Evolutionary conservation across 2,329 filamentous ascomycete species (phyloP), one percentile per base, ranked within the genome.

Genomic region (Stylonectria norvegica): DNA sequence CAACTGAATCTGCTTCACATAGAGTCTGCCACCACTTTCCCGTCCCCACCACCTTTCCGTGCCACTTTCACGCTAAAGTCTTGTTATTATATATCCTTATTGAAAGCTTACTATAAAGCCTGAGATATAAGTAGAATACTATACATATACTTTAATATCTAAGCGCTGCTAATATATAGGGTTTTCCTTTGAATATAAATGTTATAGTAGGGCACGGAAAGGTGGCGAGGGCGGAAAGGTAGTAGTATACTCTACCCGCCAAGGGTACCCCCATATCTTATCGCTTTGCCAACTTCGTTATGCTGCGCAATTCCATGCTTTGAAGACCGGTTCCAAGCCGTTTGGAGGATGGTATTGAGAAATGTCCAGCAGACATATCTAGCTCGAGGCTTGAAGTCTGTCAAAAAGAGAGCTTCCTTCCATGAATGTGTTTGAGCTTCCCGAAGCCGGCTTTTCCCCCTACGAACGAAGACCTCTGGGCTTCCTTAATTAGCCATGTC

Each of bases 291-390:
- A 2, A 38, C 29, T 15, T 37, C 39, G 2, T 17, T 15, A 8
- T 29, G n/a, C 12, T 37, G 29, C 1, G 32, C 14, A 18, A 25
- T 41, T 8, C 15, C 12, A 10, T 36, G 10, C 5, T 36, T 17
- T 4, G 4, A 6, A 4, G n/a, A 11, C 4, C 12, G 14, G 4
- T 6, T 4, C 33, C 33, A 42, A 1, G 28, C 20, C 4, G 30
- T 34, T 6, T 16, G 23, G 2, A 42, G 20, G 20, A 42, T 31
- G 2, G 30, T 18, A 18, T 30, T 37, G 12, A 42, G 28, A 15
- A 37, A 42, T 9, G 40, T 34, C 40, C 40, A 42, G 34, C 40
- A 42, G 22, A 42, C 5, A n/a, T 42, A 42, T 11, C 34, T 16
- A 3, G 40, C 34, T 14, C 40, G 20, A 3, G 40, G 40, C 3